Percentiles rank a stretch among this genome's conserved stretches.
Conservation (phyloP, 768 basidiomycete species). For the Trametes cinnabarina region DNA sequence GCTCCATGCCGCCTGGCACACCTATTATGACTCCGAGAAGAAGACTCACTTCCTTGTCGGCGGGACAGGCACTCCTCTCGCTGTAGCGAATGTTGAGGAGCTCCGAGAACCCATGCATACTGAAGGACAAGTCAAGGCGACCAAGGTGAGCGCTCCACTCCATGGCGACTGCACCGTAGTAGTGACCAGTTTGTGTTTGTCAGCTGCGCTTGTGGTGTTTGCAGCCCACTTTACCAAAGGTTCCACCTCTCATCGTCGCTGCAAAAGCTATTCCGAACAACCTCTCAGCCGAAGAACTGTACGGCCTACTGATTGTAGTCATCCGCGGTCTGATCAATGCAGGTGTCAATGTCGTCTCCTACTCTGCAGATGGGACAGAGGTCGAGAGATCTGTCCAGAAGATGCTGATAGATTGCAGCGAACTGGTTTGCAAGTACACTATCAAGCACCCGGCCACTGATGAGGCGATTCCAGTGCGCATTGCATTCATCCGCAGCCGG, state of each 20-base stretch:
- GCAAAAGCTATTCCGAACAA: constrained; percentile 30
- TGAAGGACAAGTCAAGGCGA: not conserved
- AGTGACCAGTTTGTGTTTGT: not conserved
- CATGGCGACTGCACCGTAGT: too few relatives aligned
- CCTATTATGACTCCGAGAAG: constrained; percentile 25
- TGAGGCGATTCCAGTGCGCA: too few relatives aligned
- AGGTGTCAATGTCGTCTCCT: constrained; percentile 29
- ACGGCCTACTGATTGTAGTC: constrained; percentile 13
- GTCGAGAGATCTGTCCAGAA: constrained; percentile 31
- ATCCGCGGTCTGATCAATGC: constrained; percentile 27
- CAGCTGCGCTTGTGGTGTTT: constrained; percentile 36
- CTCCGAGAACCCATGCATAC: constrained; percentile 17
- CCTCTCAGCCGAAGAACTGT: constrained; percentile 22
- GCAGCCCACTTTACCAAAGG: constrained; percentile 31
- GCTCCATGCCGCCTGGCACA: constrained; percentile 25
- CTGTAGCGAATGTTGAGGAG: constrained; percentile 24
- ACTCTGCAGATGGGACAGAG: constrained; percentile 35
- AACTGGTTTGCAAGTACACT: not conserved
- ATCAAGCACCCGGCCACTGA: not conserved
- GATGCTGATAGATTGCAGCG: constrained; percentile 17
- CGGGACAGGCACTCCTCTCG: constrained; percentile 19
- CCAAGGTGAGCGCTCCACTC: constrained; percentile 1
- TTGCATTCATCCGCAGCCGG: too few relatives aligned
- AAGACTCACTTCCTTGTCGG: constrained; percentile 28
- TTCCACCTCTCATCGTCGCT: constrained; percentile 37